Base-by-base conservation (phyloP, 23 red algal genomes). In the Gracilaria gracilis region DNA sequence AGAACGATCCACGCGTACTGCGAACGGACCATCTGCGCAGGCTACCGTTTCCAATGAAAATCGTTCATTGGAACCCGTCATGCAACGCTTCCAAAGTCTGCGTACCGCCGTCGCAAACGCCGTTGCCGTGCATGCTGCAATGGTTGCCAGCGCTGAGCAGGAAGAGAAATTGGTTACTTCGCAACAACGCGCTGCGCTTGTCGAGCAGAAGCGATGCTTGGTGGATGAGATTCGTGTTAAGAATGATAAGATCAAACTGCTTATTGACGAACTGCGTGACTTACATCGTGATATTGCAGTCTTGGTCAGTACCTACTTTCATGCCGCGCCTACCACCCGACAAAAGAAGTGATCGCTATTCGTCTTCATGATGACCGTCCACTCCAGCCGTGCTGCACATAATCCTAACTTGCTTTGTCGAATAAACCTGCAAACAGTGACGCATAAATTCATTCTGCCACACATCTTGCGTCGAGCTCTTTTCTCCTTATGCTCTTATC, bases 221-320 rank as follows among this genome's bases (percentile, higher is more conserved):
- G 83, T 86, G 17, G 61, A 86, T 7, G 62, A 86, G 24, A 44
- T 86, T 17, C 35, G 62, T 28, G 83, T 34, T 29, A 86, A 86
- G 83, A 86, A 86, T 57, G 67, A 86, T 40, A 86, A 72, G 83
- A 74, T 86, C 50, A 86, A 86, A 44, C 28, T 86, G 39, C 83
- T 86, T 32, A 86, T 86, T 62, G 83, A 86, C 53, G 65, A 86
- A 33, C 51, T 86, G 57, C 61, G 83, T 20, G 65, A 86, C 14
- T 57, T 86, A 62, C 83, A 86, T 75, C 61, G 83, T 20, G 83
- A 86, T 75, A 86, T 86, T 24, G 49, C 67, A 44, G 83, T 74
- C 23, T 36, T 86, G 64, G 38, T 86, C 25, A 67, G 42, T n/a
- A 44, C 61, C 25, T 86, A 57, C 40, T 73, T 55, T 0, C 71